Percentiles rank a stretch among this genome's conserved stretches.
phyloP scores from a whole-genome alignment of 2,329 filamentous ascomycete species.

The Elsinoe perseae region DNA sequence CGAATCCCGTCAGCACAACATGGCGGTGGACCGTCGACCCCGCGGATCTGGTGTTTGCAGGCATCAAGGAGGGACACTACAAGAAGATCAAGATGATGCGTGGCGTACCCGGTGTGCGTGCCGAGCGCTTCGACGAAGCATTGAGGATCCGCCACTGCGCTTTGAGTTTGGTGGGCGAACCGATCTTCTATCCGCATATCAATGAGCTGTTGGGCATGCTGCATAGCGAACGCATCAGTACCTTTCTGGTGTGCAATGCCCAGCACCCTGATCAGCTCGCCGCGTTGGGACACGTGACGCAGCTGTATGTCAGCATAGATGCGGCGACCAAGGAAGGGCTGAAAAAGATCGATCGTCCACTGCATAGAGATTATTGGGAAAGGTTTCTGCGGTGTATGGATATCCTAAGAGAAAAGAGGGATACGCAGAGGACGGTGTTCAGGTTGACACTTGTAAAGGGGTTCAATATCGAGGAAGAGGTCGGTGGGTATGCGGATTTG shows the following conservation, averaged over 20 bases:
- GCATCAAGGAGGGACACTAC: slow-evolving; percentile 87
- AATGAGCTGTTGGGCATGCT: slow-evolving; percentile 82
- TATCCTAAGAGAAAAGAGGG: slow-evolving; percentile 74
- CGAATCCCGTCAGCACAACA: slow-evolving; percentile 90
- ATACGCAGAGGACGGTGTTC: slow-evolving; percentile 87
- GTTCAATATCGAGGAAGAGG: slow-evolving; percentile 95
- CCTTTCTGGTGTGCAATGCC: slow-evolving; percentile 93
- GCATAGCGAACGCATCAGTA: slow-evolving; percentile 79
- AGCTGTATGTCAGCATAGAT: slow-evolving; percentile 94
- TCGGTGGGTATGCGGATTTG: slow-evolving; percentile 78
- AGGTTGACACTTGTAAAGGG: slow-evolving; percentile 92
- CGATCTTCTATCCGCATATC: slow-evolving; percentile 98
- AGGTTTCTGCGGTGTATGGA: slow-evolving; percentile 85
- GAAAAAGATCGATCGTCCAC: slow-evolving; percentile 78
- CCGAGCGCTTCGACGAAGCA: slow-evolving; percentile 85
- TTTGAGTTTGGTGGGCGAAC: slow-evolving; percentile 84
- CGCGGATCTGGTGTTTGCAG: slow-evolving; percentile 79
- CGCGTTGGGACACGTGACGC: slow-evolving; percentile 75
- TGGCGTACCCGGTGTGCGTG: slow-evolving; percentile 83
- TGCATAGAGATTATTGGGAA: slow-evolving; percentile 97
- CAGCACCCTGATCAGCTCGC: slow-evolving; percentile 90
- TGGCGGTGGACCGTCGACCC: slow-evolving; percentile 96
- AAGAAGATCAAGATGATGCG: slow-evolving; percentile 97
- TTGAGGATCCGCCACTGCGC: slow-evolving; percentile 92
- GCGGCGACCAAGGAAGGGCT: slow-evolving; percentile 84